Evolutionary conservation across 176 grass and related monocot genomes (phyloP).

Genomic region (Aegilops umbellulata): DNA sequence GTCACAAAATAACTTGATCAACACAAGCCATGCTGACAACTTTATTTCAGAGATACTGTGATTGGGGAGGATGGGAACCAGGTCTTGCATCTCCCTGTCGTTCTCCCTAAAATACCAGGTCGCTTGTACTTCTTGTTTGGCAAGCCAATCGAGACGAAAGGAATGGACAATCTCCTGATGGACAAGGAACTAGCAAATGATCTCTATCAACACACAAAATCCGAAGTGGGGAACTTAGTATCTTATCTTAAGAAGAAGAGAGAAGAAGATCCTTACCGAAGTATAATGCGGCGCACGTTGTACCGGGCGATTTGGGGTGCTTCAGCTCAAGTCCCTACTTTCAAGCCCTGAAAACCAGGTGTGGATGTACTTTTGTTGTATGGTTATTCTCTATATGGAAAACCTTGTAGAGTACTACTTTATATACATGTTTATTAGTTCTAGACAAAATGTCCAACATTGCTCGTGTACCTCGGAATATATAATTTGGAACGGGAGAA

Average conservation of each 20-base stretch:
- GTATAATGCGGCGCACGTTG: slow-evolving; percentile 39
- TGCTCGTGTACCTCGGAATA: too few species aligned
- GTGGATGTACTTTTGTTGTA: neutral
- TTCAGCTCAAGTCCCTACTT: slow-evolving; percentile 66
- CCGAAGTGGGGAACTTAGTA: slow-evolving; percentile 61
- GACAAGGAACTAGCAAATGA: slow-evolving; percentile 51
- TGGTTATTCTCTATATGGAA: neutral
- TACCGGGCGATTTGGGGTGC: slow-evolving; percentile 59
- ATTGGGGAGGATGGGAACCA: slow-evolving; percentile 61
- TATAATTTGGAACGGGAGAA: too few species aligned
- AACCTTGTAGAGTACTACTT: too few species aligned
- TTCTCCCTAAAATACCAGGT: slow-evolving; percentile 82
- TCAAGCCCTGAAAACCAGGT: slow-evolving; percentile 55
- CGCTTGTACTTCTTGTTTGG: slow-evolving; percentile 84
- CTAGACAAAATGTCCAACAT: too few species aligned
- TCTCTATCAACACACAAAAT: slow-evolving; percentile 57
- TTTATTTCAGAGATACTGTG: slow-evolving; percentile 35
- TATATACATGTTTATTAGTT: too few species aligned
- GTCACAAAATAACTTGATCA: neutral
- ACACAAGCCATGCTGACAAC: neutral
- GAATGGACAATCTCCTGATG: slow-evolving; percentile 48
- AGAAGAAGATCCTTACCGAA: slow-evolving; percentile 82
- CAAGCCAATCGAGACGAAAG: slow-evolving; percentile 57
- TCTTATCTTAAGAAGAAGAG: slow-evolving; percentile 79
- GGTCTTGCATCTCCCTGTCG: slow-evolving; percentile 37